These are phyloP conservation scores for Amauroascus verrucosus DNA, from an alignment of 2,329 filamentous ascomycete species.

Conservation along the genomic window DNA sequence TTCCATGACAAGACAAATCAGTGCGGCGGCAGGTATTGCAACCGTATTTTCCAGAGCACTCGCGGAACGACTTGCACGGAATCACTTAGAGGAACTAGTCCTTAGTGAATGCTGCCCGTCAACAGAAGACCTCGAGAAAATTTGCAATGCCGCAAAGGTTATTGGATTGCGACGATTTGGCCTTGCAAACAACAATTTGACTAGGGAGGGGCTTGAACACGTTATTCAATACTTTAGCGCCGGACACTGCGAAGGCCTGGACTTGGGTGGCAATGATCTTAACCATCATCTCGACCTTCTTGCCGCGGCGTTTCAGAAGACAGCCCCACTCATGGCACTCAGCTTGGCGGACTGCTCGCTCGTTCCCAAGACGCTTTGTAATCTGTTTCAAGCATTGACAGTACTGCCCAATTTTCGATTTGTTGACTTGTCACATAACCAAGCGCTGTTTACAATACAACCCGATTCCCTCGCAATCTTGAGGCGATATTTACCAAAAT, in stretches of 20 bases:
- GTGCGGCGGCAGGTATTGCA: conserved; percentile 43
- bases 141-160: conserved; percentile 73
- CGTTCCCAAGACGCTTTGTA: conserved; percentile 58
- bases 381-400: conserved; percentile 62
- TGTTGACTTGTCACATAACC: conserved; percentile 86
- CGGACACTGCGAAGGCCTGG: conserved; percentile 74
- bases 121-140: conserved; percentile 57
- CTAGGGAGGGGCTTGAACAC: conserved; percentile 61
- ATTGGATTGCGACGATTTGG: conserved; percentile 70
- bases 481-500: conserved; percentile 72
- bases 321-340: conserved; percentile 60
- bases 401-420: conserved; percentile 68
- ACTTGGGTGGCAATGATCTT: conserved; percentile 75
- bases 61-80: conserved; percentile 62
- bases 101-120: conserved; percentile 68
- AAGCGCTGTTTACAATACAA: conserved; percentile 60
- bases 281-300: conserved; percentile 41
- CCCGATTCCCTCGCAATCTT: conserved; percentile 66
- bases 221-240: conserved; percentile 65
- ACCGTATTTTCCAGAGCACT: conserved; percentile 64
- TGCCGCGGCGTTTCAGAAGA: conserved; percentile 30
- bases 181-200: conserved; percentile 70
- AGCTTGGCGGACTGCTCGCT: conserved; percentile 81
- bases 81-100: conserved; percentile 69
- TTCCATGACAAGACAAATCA: conserved; percentile 20